Base-by-base conservation (phyloP, 768 basidiomycete genomes). In the Tulasnella sp. region DNA sequence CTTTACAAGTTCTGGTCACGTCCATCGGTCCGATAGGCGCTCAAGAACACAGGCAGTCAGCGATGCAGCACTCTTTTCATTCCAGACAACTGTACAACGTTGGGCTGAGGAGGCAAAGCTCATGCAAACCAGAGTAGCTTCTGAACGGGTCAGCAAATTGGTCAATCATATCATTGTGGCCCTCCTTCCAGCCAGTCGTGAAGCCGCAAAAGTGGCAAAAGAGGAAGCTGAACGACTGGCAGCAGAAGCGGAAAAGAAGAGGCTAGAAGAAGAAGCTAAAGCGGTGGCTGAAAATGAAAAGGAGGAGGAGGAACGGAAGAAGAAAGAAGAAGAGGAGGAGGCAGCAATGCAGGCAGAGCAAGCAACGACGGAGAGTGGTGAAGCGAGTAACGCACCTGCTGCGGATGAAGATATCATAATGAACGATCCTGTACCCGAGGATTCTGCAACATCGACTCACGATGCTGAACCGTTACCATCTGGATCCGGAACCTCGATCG, bases 21-120 rank as follows among this genome's bases (percentile, higher is more conserved):
- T 32, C 29, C n/a, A 29, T 19, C 54, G 51, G 22, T 19, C 31
- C 13, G 37, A 54, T 15, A 39, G 53, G 19, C 53, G 39, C 6
- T 25, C 54, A 9, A 15, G 31, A 20, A 37, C 50, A 9, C 39
- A 42, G 31, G n/a, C 53, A 6, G 27, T 47, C 16, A 46, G n/a
- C 39, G 76, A 78, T 54, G 72, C 67, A 34, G 78, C 77, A 32
- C 79, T 78, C 39, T 80, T 89, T 43, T 79, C 84, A 28, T 88
- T 90, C 1, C 66, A 87, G 48, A 70, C 84, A 8, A 93, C 91
- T 1, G 62, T 81, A 27, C 84, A 88, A 59, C 76, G 92, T 52
- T 96, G 92, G 92, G 69, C 75, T 1, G 90, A 93, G 61, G 91
- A 93, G 64, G 78, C 77, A 54, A 86, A 83, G 60, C 79, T 86